These are phyloP conservation scores for Colletotrichum spinosum DNA, from an alignment of 2,329 filamentous ascomycete species.

Conservation along the genomic window DNA sequence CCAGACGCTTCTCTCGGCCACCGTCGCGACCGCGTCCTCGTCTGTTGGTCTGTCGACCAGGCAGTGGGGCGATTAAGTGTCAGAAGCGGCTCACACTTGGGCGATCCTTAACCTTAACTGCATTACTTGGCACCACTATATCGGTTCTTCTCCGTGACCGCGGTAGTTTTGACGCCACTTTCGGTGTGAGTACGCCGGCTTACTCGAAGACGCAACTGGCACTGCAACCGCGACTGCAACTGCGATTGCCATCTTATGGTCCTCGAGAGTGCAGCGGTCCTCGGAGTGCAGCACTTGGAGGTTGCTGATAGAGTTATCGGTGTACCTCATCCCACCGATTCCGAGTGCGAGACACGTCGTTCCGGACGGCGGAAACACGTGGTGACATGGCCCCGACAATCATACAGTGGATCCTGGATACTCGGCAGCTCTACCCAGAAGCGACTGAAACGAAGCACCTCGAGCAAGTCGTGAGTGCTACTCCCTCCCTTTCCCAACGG, in stretches of 20 bases:
- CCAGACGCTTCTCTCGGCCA: conserved; percentile 21
- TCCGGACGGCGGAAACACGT: conserved; percentile 26
- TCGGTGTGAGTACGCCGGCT: not conserved
- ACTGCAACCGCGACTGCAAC: not conserved
- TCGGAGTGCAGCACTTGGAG: too few relatives aligned
- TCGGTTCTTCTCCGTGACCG: conserved; percentile 18
- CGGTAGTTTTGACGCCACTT: not conserved
- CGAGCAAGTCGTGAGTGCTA: conserved; percentile 54
- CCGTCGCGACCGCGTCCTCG: conserved; percentile 9
- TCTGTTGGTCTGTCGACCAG: not conserved
- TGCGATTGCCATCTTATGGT: too few relatives aligned
- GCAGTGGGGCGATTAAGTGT: conserved; percentile 18
- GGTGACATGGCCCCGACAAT: conserved; percentile 49
- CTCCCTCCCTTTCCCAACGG: conserved; percentile 4
- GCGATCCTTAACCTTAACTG: conserved; percentile 23
- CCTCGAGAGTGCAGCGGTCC: too few relatives aligned
- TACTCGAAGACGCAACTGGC: not conserved
- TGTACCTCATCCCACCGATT: conserved; percentile 1
- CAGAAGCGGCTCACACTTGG: conserved; percentile 2
- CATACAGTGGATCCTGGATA: conserved; percentile 73
- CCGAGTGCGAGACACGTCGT: conserved; percentile 4
- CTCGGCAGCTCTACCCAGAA: conserved; percentile 67
- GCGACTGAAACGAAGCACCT: conserved; percentile 62
- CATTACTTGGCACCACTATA: conserved; percentile 22
- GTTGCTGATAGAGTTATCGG: too few relatives aligned